These are phyloP conservation scores for Exophiala alcalophila DNA, from an alignment of 2,329 filamentous ascomycete species.

Conservation along the genomic window DNA sequence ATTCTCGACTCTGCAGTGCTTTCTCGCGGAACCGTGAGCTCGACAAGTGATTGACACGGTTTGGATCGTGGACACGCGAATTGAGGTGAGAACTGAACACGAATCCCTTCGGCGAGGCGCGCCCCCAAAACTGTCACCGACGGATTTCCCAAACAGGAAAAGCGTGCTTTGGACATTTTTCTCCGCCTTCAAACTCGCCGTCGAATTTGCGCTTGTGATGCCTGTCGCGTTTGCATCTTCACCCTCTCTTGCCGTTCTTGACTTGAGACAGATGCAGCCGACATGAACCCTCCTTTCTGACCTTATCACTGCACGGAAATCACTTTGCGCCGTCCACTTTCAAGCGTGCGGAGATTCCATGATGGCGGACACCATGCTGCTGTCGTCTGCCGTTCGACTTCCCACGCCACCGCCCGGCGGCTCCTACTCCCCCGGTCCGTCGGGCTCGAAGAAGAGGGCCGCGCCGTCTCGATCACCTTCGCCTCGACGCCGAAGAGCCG, in stretches of 20 bases:
- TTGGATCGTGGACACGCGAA: no score
- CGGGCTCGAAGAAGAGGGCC: conserved; percentile 56
- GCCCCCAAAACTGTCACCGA: conserved; percentile 6
- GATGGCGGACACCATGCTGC: conserved; percentile 46
- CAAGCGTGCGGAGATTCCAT: background rate
- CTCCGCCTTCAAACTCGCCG: no score
- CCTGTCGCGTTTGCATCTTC: no score
- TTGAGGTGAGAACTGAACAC: conserved; percentile 24
- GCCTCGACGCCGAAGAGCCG: conserved; percentile 50
- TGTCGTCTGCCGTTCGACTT: conserved; percentile 58
- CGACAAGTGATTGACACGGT: no score
- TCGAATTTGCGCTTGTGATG: no score
- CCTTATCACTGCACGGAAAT: no score
- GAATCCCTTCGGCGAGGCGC: conserved; percentile 20
- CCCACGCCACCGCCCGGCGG: conserved; percentile 54
- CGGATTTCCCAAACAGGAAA: conserved; percentile 4
- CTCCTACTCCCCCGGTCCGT: conserved; percentile 48
- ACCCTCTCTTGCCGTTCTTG: no score
- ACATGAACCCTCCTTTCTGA: no score
- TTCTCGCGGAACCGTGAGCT: background rate
- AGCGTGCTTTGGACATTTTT: no score
- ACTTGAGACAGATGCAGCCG: no score
- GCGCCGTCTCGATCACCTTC: conserved; percentile 54
- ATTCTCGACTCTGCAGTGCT: background rate
- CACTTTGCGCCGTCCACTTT: no score